Conservation (phyloP, 2,329 filamentous ascomycete genomes). For the Fusarium nisikadoi region DNA sequence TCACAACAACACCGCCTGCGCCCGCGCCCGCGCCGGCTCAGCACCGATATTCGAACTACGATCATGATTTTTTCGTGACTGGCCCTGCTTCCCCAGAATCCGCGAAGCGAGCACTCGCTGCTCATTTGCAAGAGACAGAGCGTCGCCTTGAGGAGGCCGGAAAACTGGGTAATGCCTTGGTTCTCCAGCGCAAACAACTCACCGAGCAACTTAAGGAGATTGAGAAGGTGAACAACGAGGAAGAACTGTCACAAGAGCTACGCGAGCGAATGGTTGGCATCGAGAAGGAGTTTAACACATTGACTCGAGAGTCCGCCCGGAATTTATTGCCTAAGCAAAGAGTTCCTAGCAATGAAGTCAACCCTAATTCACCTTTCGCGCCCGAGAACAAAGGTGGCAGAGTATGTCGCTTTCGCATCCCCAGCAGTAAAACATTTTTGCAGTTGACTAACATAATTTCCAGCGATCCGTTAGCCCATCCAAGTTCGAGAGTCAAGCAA, state of each 20-base stretch:
- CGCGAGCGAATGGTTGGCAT: constrained; percentile 85
- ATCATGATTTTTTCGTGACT: constrained; percentile 80
- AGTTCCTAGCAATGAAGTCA: constrained; percentile 74
- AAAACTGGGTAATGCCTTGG: constrained; percentile 85
- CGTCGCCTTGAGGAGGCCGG: constrained; percentile 91
- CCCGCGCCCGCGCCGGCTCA: constrained; percentile 55
- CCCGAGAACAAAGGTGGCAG: constrained; percentile 63
- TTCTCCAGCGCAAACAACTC: constrained; percentile 87
- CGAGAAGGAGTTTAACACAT: constrained; percentile 94
- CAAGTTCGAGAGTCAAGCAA: constrained; percentile 85
- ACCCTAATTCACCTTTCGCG: constrained; percentile 62
- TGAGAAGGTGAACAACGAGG: constrained; percentile 78
- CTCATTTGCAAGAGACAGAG: constrained; percentile 92
- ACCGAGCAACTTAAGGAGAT: constrained; percentile 85
- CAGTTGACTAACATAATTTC: constrained; percentile 22
- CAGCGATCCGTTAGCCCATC: constrained; percentile 78
- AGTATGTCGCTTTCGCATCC: constrained; percentile 54
- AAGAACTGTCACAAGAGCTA: constrained; percentile 84
- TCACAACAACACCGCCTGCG: constrained; percentile 54
- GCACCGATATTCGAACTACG: constrained; percentile 85
- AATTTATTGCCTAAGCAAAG: constrained; percentile 89
- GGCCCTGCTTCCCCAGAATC: constrained; percentile 82
- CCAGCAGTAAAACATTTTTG: neutral
- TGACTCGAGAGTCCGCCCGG: constrained; percentile 87
- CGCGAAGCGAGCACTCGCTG: constrained; percentile 87